Evolutionary conservation across 345 rosid genomes (phyloP), one percentile per base, ranked within the genome.

Genomic region (Salix viminalis): DNA sequence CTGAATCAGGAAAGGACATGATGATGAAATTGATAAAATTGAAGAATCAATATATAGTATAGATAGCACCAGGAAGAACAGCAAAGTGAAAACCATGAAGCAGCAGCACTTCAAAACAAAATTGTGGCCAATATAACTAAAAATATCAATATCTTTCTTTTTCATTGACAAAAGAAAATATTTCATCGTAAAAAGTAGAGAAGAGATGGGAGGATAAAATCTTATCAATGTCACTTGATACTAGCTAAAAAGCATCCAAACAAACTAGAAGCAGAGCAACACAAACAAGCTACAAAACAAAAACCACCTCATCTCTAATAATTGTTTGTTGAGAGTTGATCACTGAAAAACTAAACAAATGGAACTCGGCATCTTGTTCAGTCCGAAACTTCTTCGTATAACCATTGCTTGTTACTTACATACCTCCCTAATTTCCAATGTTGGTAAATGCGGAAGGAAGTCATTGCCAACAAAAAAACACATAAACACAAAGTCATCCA

Each of bases 391-490:
- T 16, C n/a, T n/a, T 39, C 15, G 52, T 28, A 84, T 7, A 81
- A 80, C 54, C 50, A 76, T 54, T 52, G 71, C 50, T 5, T 21
- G 48, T 18, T 76, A 67, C 60, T 48, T 41, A 37, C 86, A 70
- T 84, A 92, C 99, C 98, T 96, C 99, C 84, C 97, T 86, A 75
- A 94, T 96, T 86, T 96, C 99, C 87, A 94, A 74, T 19, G 99
- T 96, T 52, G 99, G 99, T 98, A 96, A 91, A 80, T 94, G 99
- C 6, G 98, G 99, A 76, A 96, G 90, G 81, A 96, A 96, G 90
- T 94, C 99, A 77, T 96, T 96, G 84, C 99, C 99, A 77, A 96
- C 98, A 84, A 96, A 96, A 80, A 96, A 96, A 85, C 99, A 96
- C 32, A 96, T 75, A 82, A 94, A 96, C 44, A 96, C 97, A 91